These are phyloP conservation scores for Cucurbita pepo DNA, from an alignment of 306 rosid genomes.

Conservation along the genomic window DNA sequence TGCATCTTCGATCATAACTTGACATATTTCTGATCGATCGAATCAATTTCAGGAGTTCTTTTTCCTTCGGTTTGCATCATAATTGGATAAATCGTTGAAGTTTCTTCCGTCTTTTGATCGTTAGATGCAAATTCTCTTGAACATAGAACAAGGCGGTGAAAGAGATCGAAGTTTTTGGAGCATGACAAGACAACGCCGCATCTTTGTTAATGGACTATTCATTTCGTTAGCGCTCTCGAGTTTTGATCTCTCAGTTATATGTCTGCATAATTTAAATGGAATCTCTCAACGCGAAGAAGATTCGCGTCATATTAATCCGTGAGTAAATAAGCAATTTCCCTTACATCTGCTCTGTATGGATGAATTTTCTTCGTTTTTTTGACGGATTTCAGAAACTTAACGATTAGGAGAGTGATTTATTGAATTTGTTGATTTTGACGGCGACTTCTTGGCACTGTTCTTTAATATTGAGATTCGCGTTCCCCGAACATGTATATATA, in stretches of 20 bases:
- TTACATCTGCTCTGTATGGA: not conserved
- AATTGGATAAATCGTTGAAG: not conserved
- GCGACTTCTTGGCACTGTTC: not conserved
- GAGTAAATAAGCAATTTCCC: not conserved
- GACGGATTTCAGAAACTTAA: constrained; percentile 25
- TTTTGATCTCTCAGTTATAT: not conserved
- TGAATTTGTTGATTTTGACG: not conserved
- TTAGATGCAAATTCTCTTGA: not conserved
- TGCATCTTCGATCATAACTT: not conserved
- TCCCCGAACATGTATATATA: not conserved
- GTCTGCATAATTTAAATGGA: not conserved
- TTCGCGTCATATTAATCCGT: not conserved
- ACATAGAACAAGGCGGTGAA: not conserved
- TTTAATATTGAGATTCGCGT: not conserved
- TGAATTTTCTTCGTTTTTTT: not conserved
- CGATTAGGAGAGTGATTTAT: not conserved
- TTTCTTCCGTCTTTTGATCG: not conserved
- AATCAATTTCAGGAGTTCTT: not conserved
- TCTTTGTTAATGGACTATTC: not conserved
- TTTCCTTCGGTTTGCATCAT: not conserved
- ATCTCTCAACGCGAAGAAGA: not conserved
- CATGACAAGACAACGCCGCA: not conserved
- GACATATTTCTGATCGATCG: too few relatives aligned
- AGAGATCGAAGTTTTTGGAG: not conserved
- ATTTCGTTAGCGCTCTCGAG: not conserved